phyloP scores from a whole-genome alignment of 371 early-diverging fungal genomes.

The Mortierella sp. region DNA sequence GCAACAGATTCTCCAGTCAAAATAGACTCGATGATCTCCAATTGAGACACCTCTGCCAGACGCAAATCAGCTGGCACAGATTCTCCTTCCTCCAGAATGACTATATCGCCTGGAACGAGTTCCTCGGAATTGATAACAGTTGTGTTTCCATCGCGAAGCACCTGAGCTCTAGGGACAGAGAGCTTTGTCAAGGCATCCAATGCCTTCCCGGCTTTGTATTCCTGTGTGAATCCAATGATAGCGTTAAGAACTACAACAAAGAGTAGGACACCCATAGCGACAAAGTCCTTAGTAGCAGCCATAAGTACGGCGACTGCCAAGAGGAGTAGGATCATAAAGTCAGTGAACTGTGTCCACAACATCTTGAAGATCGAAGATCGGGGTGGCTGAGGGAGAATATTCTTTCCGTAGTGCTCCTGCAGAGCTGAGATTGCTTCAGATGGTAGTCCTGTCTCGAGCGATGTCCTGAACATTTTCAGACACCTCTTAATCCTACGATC shows the following conservation, averaged over 20 bases:
- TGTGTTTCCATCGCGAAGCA: constrained; percentile 75
- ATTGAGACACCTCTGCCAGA: constrained; percentile 75
- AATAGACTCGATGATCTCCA: constrained; percentile 82
- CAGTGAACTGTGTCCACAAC: constrained; percentile 88
- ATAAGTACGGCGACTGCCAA: constrained; percentile 83
- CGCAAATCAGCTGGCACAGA: constrained; percentile 79
- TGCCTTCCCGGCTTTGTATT: constrained; percentile 73
- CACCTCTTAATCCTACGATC: constrained; percentile 82
- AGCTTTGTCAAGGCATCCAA: constrained; percentile 73
- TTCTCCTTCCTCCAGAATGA: constrained; percentile 78
- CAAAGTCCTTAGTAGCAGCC: constrained; percentile 79
- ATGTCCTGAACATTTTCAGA: constrained; percentile 87
- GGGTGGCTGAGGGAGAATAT: constrained; percentile 84
- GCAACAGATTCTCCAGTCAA: constrained; percentile 84
- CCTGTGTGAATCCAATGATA: constrained; percentile 75
- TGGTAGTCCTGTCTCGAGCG: constrained; percentile 76
- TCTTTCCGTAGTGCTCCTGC: constrained; percentile 86
- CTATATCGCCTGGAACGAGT: constrained; percentile 80
- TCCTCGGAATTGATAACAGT: constrained; percentile 63
- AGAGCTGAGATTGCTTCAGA: constrained; percentile 64
- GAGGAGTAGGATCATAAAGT: constrained; percentile 92
- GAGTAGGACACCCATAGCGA: constrained; percentile 73
- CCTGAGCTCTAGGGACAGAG: constrained; percentile 72
- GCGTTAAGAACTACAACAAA: constrained; percentile 81
- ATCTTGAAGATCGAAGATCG: constrained; percentile 81